Evolutionary conservation across 2,329 filamentous ascomycete species (phyloP).

Genomic region (Huntiella moniliformis): DNA sequence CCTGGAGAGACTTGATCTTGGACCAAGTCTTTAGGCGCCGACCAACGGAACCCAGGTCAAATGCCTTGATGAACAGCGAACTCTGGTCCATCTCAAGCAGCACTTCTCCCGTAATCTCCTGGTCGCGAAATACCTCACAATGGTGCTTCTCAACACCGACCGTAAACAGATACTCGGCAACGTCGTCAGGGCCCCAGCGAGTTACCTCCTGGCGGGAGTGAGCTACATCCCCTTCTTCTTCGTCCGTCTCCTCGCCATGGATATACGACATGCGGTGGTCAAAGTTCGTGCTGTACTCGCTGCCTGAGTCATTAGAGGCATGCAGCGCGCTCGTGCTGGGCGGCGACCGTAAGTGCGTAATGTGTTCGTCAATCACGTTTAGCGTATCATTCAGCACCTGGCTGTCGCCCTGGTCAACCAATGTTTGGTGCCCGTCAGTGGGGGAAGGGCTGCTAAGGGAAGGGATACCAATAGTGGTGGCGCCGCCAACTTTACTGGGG

Average conservation of each 20-base stretch:
- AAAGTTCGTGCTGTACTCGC: conserved; percentile 69
- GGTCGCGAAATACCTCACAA: conserved; percentile 84
- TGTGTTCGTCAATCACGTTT: conserved; percentile 93
- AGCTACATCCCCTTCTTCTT: conserved; percentile 68
- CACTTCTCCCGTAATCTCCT: conserved; percentile 90
- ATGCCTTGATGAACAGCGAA: conserved; percentile 86
- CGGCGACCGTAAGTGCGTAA: conserved; percentile 57
- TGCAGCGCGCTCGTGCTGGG: conserved; percentile 27
- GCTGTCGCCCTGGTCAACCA: conserved; percentile 20
- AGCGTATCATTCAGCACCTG: conserved; percentile 86
- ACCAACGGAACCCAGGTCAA: conserved; percentile 81
- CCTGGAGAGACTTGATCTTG: conserved; percentile 80
- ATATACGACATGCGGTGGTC: conserved; percentile 75
- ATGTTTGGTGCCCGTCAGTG: too few relatives aligned
- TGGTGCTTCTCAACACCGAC: conserved; percentile 73
- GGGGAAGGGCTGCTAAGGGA: conserved; percentile 22
- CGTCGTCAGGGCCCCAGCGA: conserved; percentile 60
- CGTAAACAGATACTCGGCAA: conserved; percentile 76
- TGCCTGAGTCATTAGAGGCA: conserved; percentile 56
- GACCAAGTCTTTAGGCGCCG: conserved; percentile 87
- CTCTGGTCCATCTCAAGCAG: conserved; percentile 88
- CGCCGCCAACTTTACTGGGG: conserved; percentile 16
- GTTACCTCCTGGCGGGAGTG: conserved; percentile 56
- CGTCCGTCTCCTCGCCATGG: conserved; percentile 84
- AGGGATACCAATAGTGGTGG: conserved; percentile 14